phyloP scores from a whole-genome alignment of 2,329 filamentous ascomycete genomes.

The Ramularia collo-cygni region DNA sequence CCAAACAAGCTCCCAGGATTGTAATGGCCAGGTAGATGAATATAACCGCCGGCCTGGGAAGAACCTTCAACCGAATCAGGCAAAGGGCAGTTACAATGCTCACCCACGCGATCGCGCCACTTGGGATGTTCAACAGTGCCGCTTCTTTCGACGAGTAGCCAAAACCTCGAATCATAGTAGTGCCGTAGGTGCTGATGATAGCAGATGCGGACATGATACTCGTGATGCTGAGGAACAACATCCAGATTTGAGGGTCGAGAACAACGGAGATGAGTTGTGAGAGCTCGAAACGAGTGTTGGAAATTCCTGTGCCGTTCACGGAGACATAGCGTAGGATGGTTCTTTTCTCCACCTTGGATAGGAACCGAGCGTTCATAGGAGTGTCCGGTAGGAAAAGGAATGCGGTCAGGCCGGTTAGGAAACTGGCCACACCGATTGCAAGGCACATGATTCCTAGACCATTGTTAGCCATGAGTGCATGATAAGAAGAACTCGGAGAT shows the following conservation, averaged over 20 bases:
- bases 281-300: slow-evolving; percentile 34
- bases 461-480: background rate
- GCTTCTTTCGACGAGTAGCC: slow-evolving; percentile 26
- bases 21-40: slow-evolving; percentile 8
- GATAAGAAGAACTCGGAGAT: too few relatives aligned
- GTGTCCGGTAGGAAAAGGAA: slow-evolving; percentile 27
- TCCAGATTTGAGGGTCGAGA: slow-evolving; percentile 52
- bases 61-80: slow-evolving; percentile 11
- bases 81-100: slow-evolving; percentile 11
- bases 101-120: slow-evolving; percentile 48
- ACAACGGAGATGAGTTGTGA: slow-evolving; percentile 52
- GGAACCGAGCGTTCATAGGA: slow-evolving; percentile 23
- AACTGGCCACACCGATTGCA: slow-evolving; percentile 38
- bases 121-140: slow-evolving; percentile 45
- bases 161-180: slow-evolving; percentile 27
- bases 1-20: slow-evolving; percentile 21
- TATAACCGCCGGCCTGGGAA: slow-evolving; percentile 21
- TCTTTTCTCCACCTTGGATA: slow-evolving; percentile 31
- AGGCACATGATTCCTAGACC: slow-evolving; percentile 33
- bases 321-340: slow-evolving; percentile 41
- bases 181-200: slow-evolving; percentile 33
- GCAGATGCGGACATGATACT: slow-evolving; percentile 33
- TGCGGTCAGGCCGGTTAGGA: slow-evolving; percentile 30
- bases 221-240: slow-evolving; percentile 28
- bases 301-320: slow-evolving; percentile 36